Conservation (phyloP, 108 stramenopile genomes). For the Bacterosira constricta region DNA sequence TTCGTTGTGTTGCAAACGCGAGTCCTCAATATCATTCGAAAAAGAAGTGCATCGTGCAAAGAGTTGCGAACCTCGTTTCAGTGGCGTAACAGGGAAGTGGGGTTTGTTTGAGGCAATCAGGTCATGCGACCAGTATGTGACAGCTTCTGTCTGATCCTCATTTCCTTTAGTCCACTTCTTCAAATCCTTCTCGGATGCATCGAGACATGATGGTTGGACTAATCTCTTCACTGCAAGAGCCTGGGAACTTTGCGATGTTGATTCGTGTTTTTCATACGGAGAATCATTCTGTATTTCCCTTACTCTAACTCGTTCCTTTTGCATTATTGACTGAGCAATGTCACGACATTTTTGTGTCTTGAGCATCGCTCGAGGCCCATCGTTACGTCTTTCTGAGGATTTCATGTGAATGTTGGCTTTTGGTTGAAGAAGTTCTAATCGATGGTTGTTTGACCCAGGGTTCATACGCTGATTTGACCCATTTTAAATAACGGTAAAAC, state of each 20-base stretch:
- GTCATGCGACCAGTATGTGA: constrained; percentile 24
- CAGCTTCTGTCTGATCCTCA: neutral
- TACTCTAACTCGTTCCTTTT: neutral
- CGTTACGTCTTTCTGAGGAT: neutral
- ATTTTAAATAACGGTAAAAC: too few relatives aligned
- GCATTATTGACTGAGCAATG: constrained; percentile 1
- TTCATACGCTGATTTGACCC: too few relatives aligned
- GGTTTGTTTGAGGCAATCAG: neutral
- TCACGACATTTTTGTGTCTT: constrained; percentile 8
- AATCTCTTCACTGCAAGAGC: neutral
- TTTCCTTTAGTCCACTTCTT: constrained; percentile 1
- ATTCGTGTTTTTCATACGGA: constrained; percentile 1
- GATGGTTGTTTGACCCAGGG: too few relatives aligned
- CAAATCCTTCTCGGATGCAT: constrained; percentile 20
- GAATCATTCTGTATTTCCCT: constrained; percentile 2
- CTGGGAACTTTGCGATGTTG: constrained; percentile 3
- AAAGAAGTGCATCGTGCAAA: constrained; percentile 12
- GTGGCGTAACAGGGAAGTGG: constrained; percentile 1
- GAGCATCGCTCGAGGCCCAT: constrained; percentile 3
- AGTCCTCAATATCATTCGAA: constrained; percentile 15
- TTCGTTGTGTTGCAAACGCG: neutral
- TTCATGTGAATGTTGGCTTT: too few relatives aligned
- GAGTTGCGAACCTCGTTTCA: constrained; percentile 1
- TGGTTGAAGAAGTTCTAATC: too few relatives aligned
- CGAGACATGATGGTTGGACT: constrained; percentile 11